Conservation (phyloP, 495 filamentous ascomycete genomes). For the Amphirosellinia nigrospora region DNA sequence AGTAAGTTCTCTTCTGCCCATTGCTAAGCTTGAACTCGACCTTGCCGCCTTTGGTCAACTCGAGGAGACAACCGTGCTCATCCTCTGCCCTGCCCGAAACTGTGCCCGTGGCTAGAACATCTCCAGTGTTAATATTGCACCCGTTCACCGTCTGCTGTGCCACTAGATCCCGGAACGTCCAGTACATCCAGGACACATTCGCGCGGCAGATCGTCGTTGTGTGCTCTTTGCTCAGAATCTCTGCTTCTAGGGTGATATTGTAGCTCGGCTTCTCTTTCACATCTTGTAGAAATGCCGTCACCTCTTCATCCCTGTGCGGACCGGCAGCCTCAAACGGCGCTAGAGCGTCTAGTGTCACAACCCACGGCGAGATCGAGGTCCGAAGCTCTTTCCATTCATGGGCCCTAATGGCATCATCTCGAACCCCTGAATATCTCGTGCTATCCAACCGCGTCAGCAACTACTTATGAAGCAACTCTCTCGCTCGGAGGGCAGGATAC, state of each 20-base stretch:
- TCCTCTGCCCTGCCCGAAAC: conserved; percentile 66
- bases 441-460: conserved; percentile 44
- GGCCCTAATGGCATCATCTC: conserved; percentile 73
- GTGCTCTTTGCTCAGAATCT: conserved; percentile 54
- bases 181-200: conserved; percentile 55
- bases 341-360: conserved; percentile 72
- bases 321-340: conserved; percentile 49
- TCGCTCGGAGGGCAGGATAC: background rate
- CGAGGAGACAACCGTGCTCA: conserved; percentile 68
- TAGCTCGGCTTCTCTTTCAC: conserved; percentile 40
- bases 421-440: conserved; percentile 75
- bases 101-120: conserved; percentile 74
- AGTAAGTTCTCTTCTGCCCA: conserved; percentile 67
- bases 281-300: conserved; percentile 22
- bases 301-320: conserved; percentile 10
- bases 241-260: conserved; percentile 65
- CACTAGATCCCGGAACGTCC: conserved; percentile 74
- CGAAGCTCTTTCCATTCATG: conserved; percentile 78
- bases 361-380: conserved; percentile 76
- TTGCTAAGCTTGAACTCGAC: conserved; percentile 57
- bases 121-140: conserved; percentile 71
- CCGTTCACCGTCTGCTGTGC: conserved; percentile 75
- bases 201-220: conserved; percentile 33
- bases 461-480: background rate
- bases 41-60: conserved; percentile 61